These are phyloP conservation scores for Xylaria telfairii DNA, from an alignment of 495 filamentous ascomycete species.

Conservation along the genomic window DNA sequence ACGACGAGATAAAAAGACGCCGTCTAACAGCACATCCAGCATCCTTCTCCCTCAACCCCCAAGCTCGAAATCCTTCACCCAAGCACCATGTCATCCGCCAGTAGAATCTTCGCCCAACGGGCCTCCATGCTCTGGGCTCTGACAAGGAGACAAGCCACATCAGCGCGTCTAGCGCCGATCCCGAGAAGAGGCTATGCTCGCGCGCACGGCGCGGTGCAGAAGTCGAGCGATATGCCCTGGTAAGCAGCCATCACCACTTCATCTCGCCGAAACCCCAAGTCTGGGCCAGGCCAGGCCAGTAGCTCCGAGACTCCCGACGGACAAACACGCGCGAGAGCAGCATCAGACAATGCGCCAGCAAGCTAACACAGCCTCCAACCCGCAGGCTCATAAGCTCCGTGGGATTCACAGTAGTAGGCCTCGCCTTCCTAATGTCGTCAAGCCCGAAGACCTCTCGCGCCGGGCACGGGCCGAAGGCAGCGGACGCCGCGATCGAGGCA, in stretches of 20 bases:
- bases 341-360: neutral
- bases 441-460: neutral
- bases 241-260: conserved; percentile 23
- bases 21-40: neutral
- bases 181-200: conserved; percentile 29
- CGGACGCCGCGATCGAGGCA: neutral
- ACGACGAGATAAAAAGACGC: neutral
- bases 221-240: conserved; percentile 39
- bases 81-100: conserved; percentile 4
- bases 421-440: conserved; percentile 23
- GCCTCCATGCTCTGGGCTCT: neutral
- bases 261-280: neutral
- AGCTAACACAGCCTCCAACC: conserved; percentile 7
- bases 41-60: neutral
- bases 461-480: neutral
- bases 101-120: conserved; percentile 1
- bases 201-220: conserved; percentile 27
- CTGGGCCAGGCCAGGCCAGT: neutral
- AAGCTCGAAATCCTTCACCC: neutral
- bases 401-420: conserved; percentile 27
- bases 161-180: neutral
- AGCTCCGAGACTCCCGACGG: neutral
- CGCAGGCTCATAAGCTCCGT: conserved; percentile 34
- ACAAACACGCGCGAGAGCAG: neutral
- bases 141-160: neutral